Percentiles rank a stretch among this genome's conserved stretches.
These are phyloP conservation scores for Pichia phayaonensis DNA, from an alignment of 805 yeast genomes.

Conservation along the genomic window DNA sequence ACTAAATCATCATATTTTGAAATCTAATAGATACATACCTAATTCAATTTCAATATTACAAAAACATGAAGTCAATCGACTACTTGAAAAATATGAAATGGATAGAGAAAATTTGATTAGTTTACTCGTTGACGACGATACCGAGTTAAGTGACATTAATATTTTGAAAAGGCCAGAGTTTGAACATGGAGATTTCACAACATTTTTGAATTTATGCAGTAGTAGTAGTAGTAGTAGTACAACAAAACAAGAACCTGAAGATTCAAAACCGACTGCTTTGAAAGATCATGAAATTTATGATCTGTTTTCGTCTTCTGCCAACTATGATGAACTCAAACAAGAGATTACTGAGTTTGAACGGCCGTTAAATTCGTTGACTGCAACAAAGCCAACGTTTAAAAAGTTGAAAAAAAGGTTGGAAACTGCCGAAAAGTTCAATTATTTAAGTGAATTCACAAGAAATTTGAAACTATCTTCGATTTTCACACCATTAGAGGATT, in stretches of 20 bases:
- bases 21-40: conserved; percentile 33
- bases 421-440: conserved; percentile 7
- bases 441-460: conserved; percentile 1
- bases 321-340: conserved; percentile 7
- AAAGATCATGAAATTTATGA: conserved; percentile 22
- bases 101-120: conserved; percentile 22
- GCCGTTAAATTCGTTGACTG: not conserved
- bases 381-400: not conserved
- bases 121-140: conserved; percentile 1
- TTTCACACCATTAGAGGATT: conserved; percentile 54
- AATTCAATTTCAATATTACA: conserved; percentile 48
- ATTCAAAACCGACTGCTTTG: not conserved
- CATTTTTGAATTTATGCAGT: not conserved
- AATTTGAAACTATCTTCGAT: conserved; percentile 24
- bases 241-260: not conserved
- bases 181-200: not conserved
- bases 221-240: too few relatives aligned
- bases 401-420: conserved; percentile 11
- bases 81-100: conserved; percentile 40
- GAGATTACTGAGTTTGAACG: not conserved
- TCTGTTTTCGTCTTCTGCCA: conserved; percentile 21
- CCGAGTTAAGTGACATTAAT: not conserved
- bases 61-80: conserved; percentile 56
- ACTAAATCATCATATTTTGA: conserved; percentile 25
- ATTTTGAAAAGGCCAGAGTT: conserved; percentile 18